These are phyloP conservation scores for Xylaria sp. DNA, from an alignment of 2,329 filamentous ascomycete genomes.

Conservation along the genomic window DNA sequence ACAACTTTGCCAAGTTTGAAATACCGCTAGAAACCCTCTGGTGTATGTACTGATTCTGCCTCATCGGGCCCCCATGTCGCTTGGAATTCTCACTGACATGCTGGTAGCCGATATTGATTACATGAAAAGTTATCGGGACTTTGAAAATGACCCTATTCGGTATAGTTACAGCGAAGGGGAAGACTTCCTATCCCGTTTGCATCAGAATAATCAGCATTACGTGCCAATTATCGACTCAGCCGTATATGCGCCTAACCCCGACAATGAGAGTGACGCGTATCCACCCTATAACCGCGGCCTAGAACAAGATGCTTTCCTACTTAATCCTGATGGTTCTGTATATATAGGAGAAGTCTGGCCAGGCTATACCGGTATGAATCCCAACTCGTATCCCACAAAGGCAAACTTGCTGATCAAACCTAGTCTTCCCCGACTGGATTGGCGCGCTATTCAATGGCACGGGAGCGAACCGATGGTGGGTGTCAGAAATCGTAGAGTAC, in stretches of 20 bases:
- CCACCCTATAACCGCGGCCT: conserved; percentile 64
- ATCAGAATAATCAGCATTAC: conserved; percentile 67
- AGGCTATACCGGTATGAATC: conserved; percentile 55
- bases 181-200: conserved; percentile 63
- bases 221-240: conserved; percentile 76
- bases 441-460: conserved; percentile 63
- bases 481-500: conserved; percentile 60
- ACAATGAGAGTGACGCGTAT: conserved; percentile 68
- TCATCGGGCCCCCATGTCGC: conserved; percentile 33
- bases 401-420: not conserved
- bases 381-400: not conserved
- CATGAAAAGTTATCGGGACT: conserved; percentile 65
- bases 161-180: conserved; percentile 61
- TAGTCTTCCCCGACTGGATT: conserved; percentile 72
- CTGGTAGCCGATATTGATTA: conserved; percentile 69
- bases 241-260: conserved; percentile 70
- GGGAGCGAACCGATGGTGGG: conserved; percentile 71
- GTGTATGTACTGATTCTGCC: conserved; percentile 42
- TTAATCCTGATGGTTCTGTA: conserved; percentile 59
- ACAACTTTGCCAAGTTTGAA: conserved; percentile 63
- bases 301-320: conserved; percentile 55
- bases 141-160: conserved; percentile 62
- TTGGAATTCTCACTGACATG: conserved; percentile 47
- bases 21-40: conserved; percentile 77
- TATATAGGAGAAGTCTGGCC: conserved; percentile 73